Evolutionary conservation across 2,329 filamentous ascomycete genomes (phyloP).

Genomic region (Fusarium devonianum): DNA sequence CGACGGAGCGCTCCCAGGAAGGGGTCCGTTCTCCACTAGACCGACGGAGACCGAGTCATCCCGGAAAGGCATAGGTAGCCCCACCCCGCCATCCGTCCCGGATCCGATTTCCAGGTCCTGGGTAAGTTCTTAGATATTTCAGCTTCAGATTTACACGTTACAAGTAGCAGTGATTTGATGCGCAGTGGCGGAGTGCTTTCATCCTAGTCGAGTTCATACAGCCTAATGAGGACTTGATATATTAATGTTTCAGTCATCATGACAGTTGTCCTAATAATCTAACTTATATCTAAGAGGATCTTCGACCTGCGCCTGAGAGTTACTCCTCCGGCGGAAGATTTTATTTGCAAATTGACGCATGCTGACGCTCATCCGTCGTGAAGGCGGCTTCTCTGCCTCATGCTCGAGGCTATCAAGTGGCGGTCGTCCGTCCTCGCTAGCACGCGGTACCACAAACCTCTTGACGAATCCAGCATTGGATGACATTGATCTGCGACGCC

Average conservation of each 20-base stretch:
- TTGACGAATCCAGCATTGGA: constrained; percentile 36
- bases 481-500: constrained; percentile 39
- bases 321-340: constrained; percentile 42
- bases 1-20: constrained; percentile 16
- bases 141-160: neutral
- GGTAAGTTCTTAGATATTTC: neutral
- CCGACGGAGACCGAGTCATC: constrained; percentile 10
- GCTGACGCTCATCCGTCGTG: constrained; percentile 41
- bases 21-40: constrained; percentile 8
- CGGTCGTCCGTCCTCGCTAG: constrained; percentile 38
- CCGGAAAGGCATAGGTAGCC: constrained; percentile 9
- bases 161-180: neutral
- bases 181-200: neutral
- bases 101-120: constrained; percentile 5
- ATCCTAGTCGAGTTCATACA: neutral
- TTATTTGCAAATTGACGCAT: constrained; percentile 41
- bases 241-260: constrained; percentile 32
- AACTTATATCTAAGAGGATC: constrained; percentile 35
- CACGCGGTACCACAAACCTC: constrained; percentile 36
- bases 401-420: constrained; percentile 29
- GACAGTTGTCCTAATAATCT: constrained; percentile 36
- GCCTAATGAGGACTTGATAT: constrained; percentile 16
- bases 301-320: constrained; percentile 39
- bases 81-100: constrained; percentile 28
- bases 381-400: constrained; percentile 33